Conservation (phyloP, 371 early-diverging fungal genomes). For the Circinella minor region DNA sequence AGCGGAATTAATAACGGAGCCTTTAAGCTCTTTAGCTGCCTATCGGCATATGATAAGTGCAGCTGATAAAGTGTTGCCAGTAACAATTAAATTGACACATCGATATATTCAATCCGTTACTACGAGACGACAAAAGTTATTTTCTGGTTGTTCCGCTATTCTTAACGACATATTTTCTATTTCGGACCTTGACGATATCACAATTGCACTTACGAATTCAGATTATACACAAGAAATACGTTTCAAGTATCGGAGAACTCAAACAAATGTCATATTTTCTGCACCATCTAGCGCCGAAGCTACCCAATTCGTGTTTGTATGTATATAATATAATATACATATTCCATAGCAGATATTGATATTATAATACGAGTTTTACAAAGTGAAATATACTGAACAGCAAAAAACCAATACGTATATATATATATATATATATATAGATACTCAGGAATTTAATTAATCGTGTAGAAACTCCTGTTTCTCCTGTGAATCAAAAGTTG, state of each 20-base stretch:
- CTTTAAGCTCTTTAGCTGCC: slow-evolving; percentile 13
- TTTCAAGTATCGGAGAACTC: slow-evolving; percentile 67
- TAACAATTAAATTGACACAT: slow-evolving; percentile 76
- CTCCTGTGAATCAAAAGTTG: slow-evolving; percentile 8
- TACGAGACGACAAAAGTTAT: slow-evolving; percentile 59
- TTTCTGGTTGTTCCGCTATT: slow-evolving; percentile 66
- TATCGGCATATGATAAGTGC: background rate
- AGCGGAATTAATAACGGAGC: background rate
- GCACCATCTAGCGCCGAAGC: slow-evolving; percentile 4
- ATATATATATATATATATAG: slow-evolving; percentile 13
- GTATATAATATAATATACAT: background rate
- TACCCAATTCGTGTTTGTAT: slow-evolving; percentile 10
- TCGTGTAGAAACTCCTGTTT: slow-evolving; percentile 52
- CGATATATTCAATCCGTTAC: slow-evolving; percentile 81
- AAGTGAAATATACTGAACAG: too few relatives aligned
- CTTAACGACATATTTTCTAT: slow-evolving; percentile 88
- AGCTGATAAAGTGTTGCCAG: slow-evolving; percentile 55
- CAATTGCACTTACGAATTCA: slow-evolving; percentile 41
- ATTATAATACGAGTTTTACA: too few relatives aligned
- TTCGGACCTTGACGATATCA: slow-evolving; percentile 75
- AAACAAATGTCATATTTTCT: background rate
- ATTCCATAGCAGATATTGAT: too few relatives aligned
- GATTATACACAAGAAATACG: slow-evolving; percentile 73
- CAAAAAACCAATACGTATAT: background rate
- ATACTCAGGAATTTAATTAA: slow-evolving; percentile 70